Conservation (phyloP, 225 moss, liverwort and hornwort species). For the Marchantia polymorpha region DNA sequence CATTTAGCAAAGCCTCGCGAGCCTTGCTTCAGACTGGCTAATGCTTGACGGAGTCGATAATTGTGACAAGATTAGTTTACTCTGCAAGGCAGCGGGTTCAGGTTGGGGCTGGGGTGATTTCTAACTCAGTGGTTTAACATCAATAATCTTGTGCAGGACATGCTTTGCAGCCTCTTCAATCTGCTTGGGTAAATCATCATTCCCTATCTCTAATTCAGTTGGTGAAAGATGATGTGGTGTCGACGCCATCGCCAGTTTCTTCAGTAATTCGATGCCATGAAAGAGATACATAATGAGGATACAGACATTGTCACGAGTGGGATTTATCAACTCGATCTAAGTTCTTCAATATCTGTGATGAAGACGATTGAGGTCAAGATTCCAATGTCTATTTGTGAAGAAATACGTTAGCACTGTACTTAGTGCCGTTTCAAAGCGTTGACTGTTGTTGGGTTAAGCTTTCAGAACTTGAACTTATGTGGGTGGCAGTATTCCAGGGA, state of each 20-base stretch:
- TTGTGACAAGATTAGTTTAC: too few species aligned
- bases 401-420: neutral
- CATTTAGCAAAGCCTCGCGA: neutral
- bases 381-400: neutral
- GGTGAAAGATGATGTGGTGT: neutral
- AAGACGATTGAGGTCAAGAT: neutral
- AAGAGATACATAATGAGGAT: neutral
- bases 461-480: constrained; percentile 25
- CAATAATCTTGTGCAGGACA: constrained; percentile 43
- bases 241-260: neutral
- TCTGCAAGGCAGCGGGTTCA: too few species aligned
- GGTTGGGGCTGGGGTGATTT: neutral
- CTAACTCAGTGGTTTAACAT: neutral
- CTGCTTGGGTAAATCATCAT: constrained; percentile 51
- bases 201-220: neutral
- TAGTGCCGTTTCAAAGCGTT: neutral
- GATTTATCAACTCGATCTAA: neutral
- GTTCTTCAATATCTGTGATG: neutral
- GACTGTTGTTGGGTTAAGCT: neutral
- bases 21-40: too few species aligned
- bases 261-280: neutral
- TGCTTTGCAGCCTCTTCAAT: constrained; percentile 65
- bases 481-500: constrained; percentile 48
- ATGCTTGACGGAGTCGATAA: too few species aligned
- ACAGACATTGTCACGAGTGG: too few species aligned